These are phyloP conservation scores for Fusarium sp. DNA, from an alignment of 2,329 filamentous ascomycete species.

Conservation along the genomic window DNA sequence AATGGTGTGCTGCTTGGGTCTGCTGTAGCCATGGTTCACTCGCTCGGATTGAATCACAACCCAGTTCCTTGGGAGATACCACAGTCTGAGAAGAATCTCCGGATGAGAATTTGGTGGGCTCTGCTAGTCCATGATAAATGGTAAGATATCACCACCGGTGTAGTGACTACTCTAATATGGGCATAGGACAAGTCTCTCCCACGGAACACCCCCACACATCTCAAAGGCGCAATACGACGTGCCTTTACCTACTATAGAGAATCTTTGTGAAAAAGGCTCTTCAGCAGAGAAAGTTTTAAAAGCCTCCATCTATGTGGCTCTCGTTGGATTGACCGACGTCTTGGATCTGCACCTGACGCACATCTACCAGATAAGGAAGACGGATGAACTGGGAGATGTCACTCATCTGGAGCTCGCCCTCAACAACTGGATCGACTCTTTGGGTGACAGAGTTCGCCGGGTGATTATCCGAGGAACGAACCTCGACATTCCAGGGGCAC, in stretches of 20 bases:
- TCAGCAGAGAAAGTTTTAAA: conserved; percentile 36
- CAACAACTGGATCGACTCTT: conserved; percentile 58
- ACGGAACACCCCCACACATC: conserved; percentile 65
- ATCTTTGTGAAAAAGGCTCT: conserved; percentile 45
- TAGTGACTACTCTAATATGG: neutral
- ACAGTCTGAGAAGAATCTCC: conserved; percentile 60
- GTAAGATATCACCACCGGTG: conserved; percentile 46
- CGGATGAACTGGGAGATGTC: conserved; percentile 40
- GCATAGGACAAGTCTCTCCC: conserved; percentile 62
- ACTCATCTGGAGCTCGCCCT: conserved; percentile 53
- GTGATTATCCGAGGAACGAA: conserved; percentile 57
- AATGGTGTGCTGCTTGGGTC: conserved; percentile 64
- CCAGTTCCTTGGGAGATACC: conserved; percentile 66
- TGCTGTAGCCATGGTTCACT: conserved; percentile 64
- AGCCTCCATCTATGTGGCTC: conserved; percentile 57
- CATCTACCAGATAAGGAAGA: conserved; percentile 51
- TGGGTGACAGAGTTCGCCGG: conserved; percentile 52
- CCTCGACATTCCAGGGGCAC: conserved; percentile 57
- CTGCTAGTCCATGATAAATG: conserved; percentile 67
- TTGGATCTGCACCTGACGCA: conserved; percentile 48
- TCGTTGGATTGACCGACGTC: conserved; percentile 58
- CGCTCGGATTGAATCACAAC: conserved; percentile 66
- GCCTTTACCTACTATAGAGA: conserved; percentile 54
- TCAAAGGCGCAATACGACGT: conserved; percentile 61
- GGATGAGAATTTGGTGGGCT: conserved; percentile 69